A percentile compares a stretch with the other conserved stretches of the same genome.
These are phyloP conservation scores for Solanum chmielewskii DNA, from an alignment of 257 asterid species.

Conservation along the genomic window DNA sequence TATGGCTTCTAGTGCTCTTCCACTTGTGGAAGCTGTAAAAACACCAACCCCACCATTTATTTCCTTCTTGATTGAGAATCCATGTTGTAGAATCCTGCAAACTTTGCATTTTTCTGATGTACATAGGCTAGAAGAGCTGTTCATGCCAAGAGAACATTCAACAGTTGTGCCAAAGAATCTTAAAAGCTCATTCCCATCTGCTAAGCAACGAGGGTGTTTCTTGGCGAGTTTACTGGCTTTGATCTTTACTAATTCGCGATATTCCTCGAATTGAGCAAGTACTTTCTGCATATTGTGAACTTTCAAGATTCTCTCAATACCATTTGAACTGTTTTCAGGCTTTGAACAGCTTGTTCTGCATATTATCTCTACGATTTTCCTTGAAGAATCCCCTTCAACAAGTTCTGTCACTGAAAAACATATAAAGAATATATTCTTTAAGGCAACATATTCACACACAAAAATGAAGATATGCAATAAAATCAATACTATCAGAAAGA, in stretches of 20 bases:
- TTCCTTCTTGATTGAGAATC: slow-evolving; percentile 47
- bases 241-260: slow-evolving; percentile 67
- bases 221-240: slow-evolving; percentile 63
- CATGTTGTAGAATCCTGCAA: slow-evolving; percentile 54
- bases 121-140: slow-evolving; percentile 49
- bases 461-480: not conserved
- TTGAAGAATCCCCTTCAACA: slow-evolving; percentile 73
- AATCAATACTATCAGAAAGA: not conserved
- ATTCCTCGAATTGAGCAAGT: slow-evolving; percentile 75
- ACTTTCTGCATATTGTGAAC: slow-evolving; percentile 87
- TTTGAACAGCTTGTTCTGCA: slow-evolving; percentile 50
- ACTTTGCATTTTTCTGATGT: slow-evolving; percentile 47
- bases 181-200: slow-evolving; percentile 88
- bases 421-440: not conserved
- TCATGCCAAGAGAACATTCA: slow-evolving; percentile 52
- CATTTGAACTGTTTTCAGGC: slow-evolving; percentile 22
- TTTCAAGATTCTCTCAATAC: slow-evolving; percentile 66
- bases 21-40: slow-evolving; percentile 81
- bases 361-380: slow-evolving; percentile 82
- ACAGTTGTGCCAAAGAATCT: slow-evolving; percentile 65
- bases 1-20: slow-evolving; percentile 60
- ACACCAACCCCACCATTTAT: slow-evolving; percentile 44
- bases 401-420: slow-evolving; percentile 59
- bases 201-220: slow-evolving; percentile 89
- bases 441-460: not conserved